Evolutionary conservation across 129 eudicot species (phyloP).

Genomic region (Chrysanthemum seticuspe): DNA sequence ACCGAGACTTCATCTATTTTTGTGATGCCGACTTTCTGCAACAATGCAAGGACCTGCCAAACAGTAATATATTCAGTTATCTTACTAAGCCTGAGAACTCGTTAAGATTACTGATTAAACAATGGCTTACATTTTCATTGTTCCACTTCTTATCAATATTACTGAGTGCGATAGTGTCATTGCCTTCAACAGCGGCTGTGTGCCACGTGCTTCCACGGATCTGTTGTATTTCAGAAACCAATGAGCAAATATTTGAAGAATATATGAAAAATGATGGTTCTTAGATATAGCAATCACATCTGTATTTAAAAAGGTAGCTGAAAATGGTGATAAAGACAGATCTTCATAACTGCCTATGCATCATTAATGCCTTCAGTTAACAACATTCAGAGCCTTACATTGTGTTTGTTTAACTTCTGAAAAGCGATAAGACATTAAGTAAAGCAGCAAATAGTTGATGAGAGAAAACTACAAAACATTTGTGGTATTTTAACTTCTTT

Average conservation of each 20-base stretch:
- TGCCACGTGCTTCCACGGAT: conserved; percentile 64
- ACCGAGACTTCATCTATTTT: conserved; percentile 63
- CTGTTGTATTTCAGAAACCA: conserved; percentile 36
- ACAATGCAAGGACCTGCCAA: conserved; percentile 43
- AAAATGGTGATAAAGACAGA: background rate
- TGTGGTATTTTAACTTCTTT: too few species aligned
- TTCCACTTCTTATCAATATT: conserved; percentile 72
- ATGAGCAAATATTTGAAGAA: conserved; percentile 5
- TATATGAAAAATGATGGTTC: background rate
- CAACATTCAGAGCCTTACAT: background rate
- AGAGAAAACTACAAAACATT: background rate
- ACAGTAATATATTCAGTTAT: conserved; percentile 13
- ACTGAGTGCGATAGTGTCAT: conserved; percentile 62
- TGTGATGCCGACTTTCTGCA: conserved; percentile 52
- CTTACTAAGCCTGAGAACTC: conserved; percentile 3
- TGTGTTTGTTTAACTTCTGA: background rate
- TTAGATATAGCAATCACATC: conserved; percentile 5
- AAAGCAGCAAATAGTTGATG: conserved; percentile 2
- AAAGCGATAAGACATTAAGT: background rate
- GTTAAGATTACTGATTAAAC: conserved; percentile 2
- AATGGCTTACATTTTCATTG: conserved; percentile 55
- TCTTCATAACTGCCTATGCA: conserved; percentile 17
- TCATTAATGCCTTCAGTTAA: background rate
- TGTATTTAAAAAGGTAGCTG: background rate
- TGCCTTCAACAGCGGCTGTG: conserved; percentile 57